Evolutionary conservation across 2,329 filamentous ascomycete genomes (phyloP), one percentile per base, ranked within the genome.

Genomic region (Cercospora sesami): DNA sequence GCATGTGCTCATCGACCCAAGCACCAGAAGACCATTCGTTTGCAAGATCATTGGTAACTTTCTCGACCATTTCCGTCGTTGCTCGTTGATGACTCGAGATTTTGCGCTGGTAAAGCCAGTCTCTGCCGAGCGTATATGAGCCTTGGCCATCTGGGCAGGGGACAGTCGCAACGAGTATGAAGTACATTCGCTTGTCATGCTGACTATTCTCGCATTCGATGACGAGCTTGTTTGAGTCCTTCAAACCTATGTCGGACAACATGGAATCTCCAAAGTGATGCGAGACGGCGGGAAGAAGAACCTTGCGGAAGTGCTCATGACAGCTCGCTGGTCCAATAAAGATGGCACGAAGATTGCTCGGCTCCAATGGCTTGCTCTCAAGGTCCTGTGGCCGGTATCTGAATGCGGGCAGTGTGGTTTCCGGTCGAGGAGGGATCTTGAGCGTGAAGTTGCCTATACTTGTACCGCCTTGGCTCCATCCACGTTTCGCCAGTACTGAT

Each of bases 1-100:
- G 78, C 82, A 87, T 81, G 69, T 82, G 80, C 73, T 83, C 81
- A 71, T 89, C 87, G 4, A 87, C 82, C 71, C 81, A 85, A 0
- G 84, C 82, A 0, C 78, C 80, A 67, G 82, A 78, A 12, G 77
- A 74, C 55, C 86, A 75, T 67, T 88, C 85, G 1, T 71, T 60
- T 0, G 80, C 72, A 36, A 89, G 75, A 9, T 82, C 78, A 0
- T 77, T 73, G 3, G 82, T 79, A 4, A 86, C 85, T 7, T 76
- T 75, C 31, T 81, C 76, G 4, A 83, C 80, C 42, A 87, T 76
- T 2, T 74, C 71, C 1, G 69, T 69, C 39, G 69, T 60, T 28
- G 70, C 55, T 10, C 65, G 67, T 21, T 68, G 61, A 28, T 66
- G 61, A 9, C 65, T 70, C 23, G 66, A 71, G 39, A 76, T 69